phyloP scores from a whole-genome alignment of 345 rosid genomes.

The Hibiscus syriacus region DNA sequence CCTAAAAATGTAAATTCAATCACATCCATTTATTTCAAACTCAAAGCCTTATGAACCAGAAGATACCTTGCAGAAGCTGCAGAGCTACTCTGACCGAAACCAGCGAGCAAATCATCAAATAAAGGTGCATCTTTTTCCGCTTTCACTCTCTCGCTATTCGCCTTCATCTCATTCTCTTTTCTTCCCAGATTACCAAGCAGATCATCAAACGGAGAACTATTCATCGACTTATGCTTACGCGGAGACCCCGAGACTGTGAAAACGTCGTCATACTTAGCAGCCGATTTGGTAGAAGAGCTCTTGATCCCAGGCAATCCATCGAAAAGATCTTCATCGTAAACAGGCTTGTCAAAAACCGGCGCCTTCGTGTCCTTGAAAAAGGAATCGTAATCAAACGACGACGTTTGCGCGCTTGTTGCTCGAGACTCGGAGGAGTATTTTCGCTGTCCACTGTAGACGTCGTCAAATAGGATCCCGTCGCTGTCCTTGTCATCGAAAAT shows the following conservation, averaged over 20 bases:
- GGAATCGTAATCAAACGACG: slow-evolving; percentile 46
- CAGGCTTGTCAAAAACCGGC: slow-evolving; percentile 64
- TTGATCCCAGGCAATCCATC: slow-evolving; percentile 58
- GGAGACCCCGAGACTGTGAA: slow-evolving; percentile 32
- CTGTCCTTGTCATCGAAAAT: slow-evolving; percentile 40
- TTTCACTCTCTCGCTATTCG: slow-evolving; percentile 21
- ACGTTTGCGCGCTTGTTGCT: slow-evolving; percentile 5
- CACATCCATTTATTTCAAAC: neutral
- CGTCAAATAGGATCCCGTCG: slow-evolving; percentile 31
- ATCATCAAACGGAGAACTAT: slow-evolving; percentile 45
- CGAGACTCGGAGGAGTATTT: slow-evolving; percentile 38
- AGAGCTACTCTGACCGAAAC: slow-evolving; percentile 58
- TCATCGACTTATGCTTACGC: slow-evolving; percentile 7
- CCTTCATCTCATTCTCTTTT: slow-evolving; percentile 18
- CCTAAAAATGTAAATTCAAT: neutral
- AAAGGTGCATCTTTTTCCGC: slow-evolving; percentile 26
- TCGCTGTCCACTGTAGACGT: slow-evolving; percentile 50
- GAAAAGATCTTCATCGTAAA: slow-evolving; percentile 56
- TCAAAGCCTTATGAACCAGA: neutral
- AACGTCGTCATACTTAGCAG: slow-evolving; percentile 33
- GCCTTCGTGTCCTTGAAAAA: slow-evolving; percentile 35
- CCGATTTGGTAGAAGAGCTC: slow-evolving; percentile 27
- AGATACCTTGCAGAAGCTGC: slow-evolving; percentile 34
- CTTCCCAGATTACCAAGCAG: slow-evolving; percentile 46
- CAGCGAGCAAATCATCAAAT: slow-evolving; percentile 70